phyloP scores from a whole-genome alignment of 257 asterid genomes.

The Nemophila menziesii region DNA sequence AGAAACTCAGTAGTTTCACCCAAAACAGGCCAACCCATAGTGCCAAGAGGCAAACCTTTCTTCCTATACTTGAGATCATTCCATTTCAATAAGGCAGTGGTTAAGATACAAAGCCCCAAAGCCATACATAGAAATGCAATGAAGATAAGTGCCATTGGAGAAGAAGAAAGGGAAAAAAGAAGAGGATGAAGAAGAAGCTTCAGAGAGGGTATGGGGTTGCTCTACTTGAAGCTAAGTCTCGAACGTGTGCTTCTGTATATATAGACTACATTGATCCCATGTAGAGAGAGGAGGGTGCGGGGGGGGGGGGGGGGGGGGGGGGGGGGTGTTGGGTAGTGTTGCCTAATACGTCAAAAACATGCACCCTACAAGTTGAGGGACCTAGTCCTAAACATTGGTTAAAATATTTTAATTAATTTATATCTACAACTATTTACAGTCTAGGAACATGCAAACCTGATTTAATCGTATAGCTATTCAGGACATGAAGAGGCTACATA shows the following conservation, averaged over 20 bases:
- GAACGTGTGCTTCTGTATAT: conserved; percentile 74
- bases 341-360: conserved; percentile 59
- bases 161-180: too few species aligned
- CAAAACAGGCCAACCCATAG: conserved; percentile 99
- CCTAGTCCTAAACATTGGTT: conserved; percentile 12
- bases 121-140: conserved; percentile 35
- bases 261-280: conserved; percentile 27
- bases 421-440: not conserved
- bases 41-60: conserved; percentile 86
- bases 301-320: too few species aligned
- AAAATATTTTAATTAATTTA: not conserved
- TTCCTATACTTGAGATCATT: conserved; percentile 69
- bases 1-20: conserved; percentile 98
- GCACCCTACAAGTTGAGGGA: conserved; percentile 30
- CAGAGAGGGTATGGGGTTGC: conserved; percentile 33
- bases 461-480: not conserved
- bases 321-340: too few species aligned
- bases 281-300: conserved; percentile 15
- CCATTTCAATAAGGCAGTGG: conserved; percentile 75
- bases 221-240: conserved; percentile 33
- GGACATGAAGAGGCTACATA: not conserved
- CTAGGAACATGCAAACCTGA: not conserved
- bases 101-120: conserved; percentile 55
- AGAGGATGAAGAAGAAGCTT: conserved; percentile 14
- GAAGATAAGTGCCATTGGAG: conserved; percentile 65